Conservation (phyloP, 228 moss, liverwort and hornwort species). For the Sphagnum fallax region DNA sequence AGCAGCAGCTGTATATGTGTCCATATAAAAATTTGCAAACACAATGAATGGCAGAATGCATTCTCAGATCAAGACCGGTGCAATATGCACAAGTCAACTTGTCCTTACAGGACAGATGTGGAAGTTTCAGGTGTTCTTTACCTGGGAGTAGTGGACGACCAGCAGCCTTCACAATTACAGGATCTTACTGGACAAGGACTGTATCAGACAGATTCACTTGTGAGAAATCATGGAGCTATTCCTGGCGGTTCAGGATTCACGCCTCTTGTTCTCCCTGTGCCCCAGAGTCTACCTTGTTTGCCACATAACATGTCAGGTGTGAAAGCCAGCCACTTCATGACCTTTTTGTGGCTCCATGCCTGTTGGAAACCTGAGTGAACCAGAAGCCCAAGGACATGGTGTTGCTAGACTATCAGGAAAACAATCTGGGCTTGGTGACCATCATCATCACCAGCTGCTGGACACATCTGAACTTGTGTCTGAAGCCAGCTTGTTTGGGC, state of each 20-base stretch:
- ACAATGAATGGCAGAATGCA: slow-evolving; percentile 65
- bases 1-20: slow-evolving; percentile 69
- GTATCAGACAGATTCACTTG: slow-evolving; percentile 27
- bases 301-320: slow-evolving; percentile 32
- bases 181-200: slow-evolving; percentile 18
- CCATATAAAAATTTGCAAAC: slow-evolving; percentile 53
- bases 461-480: slow-evolving; percentile 6
- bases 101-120: slow-evolving; percentile 38
- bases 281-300: slow-evolving; percentile 29
- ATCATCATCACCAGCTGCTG: slow-evolving; percentile 20
- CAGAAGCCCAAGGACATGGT: slow-evolving; percentile 29
- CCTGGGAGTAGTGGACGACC: too few relatives aligned
- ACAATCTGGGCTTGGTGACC: slow-evolving; percentile 15
- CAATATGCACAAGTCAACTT: slow-evolving; percentile 57
- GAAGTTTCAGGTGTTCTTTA: slow-evolving; percentile 2
- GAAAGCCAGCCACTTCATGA: slow-evolving; percentile 47
- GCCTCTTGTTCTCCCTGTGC: slow-evolving; percentile 35
- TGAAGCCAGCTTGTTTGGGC: slow-evolving; percentile 46
- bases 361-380: slow-evolving; percentile 20
- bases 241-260: slow-evolving; percentile 30
- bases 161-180: slow-evolving; percentile 22
- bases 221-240: slow-evolving; percentile 14
- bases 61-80: slow-evolving; percentile 60
- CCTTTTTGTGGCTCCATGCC: slow-evolving; percentile 40
- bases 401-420: background rate